Evolutionary conservation across 805 yeast genomes (phyloP), one percentile per base, ranked within the genome.

Genomic region (Candida xiaguanensis): DNA sequence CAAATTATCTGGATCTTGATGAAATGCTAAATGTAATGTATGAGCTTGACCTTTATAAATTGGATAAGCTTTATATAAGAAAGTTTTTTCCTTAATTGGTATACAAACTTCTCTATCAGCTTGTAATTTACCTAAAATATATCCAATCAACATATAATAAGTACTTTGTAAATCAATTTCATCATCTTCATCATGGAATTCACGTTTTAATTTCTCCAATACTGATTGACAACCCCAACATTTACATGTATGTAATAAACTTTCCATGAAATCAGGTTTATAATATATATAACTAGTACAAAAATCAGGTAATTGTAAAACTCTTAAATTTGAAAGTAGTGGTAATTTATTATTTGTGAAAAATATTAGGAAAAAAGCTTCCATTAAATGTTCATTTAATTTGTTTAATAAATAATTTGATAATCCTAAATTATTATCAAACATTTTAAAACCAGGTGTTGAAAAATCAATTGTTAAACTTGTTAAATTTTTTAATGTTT

Each of bases 371-470:
- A 64, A 61, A 28, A 64, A 63, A n/a, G 65, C 61, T 38, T 61
- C 66, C 55, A 64, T 61, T 9, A 63, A 45, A 31, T 60, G 45
- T 39, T 61, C 61, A 45, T 62, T 62, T 34, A 62, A 42, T 41
- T 59, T 50, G 43, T 63, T 62, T 38, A 63, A 49, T n/a, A 55
- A 43, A 15, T 26, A 15, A 25, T 59, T 55, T 13, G 65, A 49
- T 58, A 62, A 51, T 8, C 57, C 58, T 45, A 55, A 48, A n/a
- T 49, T 51, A 36, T 47, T 51, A 34, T 54, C 66, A 49, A 60
- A 62, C 65, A 61, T 64, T 42, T 64, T 64, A 45, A 59, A 61
- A 3, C 64, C 62, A 1, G 63, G 63, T 0, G 67, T 60, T 4
- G 63, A 54, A 40, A 62, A 58, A 42, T 62, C 67, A 25, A 63